A percentile compares a stretch with the other conserved stretches of the same genome.
phyloP scores from a whole-genome alignment of 495 filamentous ascomycete genomes.

The Aspergillus taichungensis region DNA sequence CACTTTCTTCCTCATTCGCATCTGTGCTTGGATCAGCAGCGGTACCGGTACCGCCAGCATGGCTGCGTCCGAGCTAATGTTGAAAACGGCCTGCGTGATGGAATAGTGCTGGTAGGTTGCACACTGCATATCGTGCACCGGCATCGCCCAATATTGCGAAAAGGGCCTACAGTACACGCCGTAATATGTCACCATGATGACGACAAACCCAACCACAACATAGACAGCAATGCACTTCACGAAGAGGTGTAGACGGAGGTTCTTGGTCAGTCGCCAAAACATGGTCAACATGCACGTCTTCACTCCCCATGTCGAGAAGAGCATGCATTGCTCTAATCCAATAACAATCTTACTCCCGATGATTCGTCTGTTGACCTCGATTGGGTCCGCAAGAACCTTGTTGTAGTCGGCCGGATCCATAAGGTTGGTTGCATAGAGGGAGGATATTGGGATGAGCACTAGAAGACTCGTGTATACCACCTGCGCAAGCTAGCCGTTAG shows the following conservation, averaged over 20 bases:
- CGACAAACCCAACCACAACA: constrained; percentile 43
- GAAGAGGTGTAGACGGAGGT: constrained; percentile 27
- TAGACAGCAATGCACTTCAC: constrained; percentile 49
- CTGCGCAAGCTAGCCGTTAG: constrained; percentile 7
- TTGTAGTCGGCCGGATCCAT: constrained; percentile 44
- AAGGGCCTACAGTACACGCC: constrained; percentile 58
- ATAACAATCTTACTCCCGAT: constrained; percentile 45
- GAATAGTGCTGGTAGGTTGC: constrained; percentile 42
- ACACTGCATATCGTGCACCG: constrained; percentile 26
- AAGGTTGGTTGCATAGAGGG: constrained; percentile 49
- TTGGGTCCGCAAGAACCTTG: constrained; percentile 32
- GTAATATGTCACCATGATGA: constrained; percentile 56
- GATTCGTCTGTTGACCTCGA: constrained; percentile 34
- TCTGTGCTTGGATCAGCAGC: constrained; percentile 44
- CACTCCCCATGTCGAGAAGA: constrained; percentile 41
- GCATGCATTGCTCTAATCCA: constrained; percentile 43
- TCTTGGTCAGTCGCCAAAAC: constrained; percentile 36
- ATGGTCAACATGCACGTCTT: constrained; percentile 46
- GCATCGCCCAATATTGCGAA: constrained; percentile 50
- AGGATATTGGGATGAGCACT: constrained; percentile 47
- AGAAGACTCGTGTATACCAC: constrained; percentile 48
- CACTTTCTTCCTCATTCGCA: constrained; percentile 43
- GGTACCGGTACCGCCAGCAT: constrained; percentile 56
- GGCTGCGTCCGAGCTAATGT: constrained; percentile 54
- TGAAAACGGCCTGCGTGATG: constrained; percentile 58